Evolutionary conservation across 139 green algal species (phyloP).

Genomic region (Coelastrella sp.): DNA sequence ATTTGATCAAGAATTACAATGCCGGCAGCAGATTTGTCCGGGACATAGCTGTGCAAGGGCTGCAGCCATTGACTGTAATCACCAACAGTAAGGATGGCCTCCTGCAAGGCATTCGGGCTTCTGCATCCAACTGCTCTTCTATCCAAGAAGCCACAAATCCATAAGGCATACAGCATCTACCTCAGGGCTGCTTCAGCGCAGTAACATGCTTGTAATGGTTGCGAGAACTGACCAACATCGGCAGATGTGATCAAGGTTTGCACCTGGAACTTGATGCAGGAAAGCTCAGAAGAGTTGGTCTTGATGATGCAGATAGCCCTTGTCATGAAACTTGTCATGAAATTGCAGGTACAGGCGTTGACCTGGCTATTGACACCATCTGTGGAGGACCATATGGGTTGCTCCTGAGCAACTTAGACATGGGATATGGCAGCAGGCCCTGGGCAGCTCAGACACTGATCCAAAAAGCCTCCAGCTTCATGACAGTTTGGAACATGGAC

Average conservation of each 20-base stretch:
- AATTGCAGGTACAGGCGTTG: slow-evolving; percentile 23
- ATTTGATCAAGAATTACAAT: slow-evolving; percentile 29
- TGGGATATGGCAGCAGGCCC: slow-evolving; percentile 37
- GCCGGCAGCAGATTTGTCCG: slow-evolving; percentile 17
- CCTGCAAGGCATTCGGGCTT: neutral
- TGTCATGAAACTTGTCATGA: neutral
- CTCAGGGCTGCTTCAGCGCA: neutral
- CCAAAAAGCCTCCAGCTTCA: slow-evolving; percentile 10
- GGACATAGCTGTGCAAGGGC: slow-evolving; percentile 41
- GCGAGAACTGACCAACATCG: too few relatives aligned
- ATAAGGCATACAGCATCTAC: too few relatives aligned
- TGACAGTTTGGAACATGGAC: slow-evolving; percentile 37
- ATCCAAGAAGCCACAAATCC: too few relatives aligned
- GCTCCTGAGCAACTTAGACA: slow-evolving; percentile 30
- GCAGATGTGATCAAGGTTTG: too few relatives aligned
- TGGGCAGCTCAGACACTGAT: neutral
- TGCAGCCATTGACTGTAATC: slow-evolving; percentile 42
- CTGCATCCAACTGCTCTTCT: too few relatives aligned
- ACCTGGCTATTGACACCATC: slow-evolving; percentile 34
- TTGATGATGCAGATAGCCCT: too few relatives aligned
- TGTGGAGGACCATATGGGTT: slow-evolving; percentile 17
- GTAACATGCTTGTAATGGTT: too few relatives aligned
- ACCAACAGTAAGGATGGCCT: slow-evolving; percentile 28
- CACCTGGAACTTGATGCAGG: neutral
- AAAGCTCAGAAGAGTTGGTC: too few relatives aligned